Base-by-base conservation (phyloP, 495 filamentous ascomycete genomes). In the Podospora conica region DNA sequence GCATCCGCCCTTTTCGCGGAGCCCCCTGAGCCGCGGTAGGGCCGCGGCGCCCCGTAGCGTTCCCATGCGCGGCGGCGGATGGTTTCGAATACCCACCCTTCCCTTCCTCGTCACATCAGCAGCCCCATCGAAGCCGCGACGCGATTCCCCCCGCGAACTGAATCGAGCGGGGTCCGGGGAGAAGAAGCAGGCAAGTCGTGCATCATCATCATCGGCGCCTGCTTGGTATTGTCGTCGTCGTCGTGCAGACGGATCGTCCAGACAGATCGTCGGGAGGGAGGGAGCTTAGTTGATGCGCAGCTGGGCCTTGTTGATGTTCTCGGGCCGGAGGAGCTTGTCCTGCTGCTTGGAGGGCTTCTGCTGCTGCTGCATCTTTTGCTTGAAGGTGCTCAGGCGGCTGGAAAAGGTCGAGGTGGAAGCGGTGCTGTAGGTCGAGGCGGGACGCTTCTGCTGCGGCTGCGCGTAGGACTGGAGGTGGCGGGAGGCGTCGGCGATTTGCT, bases 301-400 rank as follows among this genome's bases (percentile, higher is more conserved):
- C 64, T 74, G 72, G 31, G 55, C 58, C 21, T 59, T 59, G 58
- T 59, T 29, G 55, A 56, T 56, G 55, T 25, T 18, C 15, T 9
- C 40, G 25, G 61, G 40, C 27, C 23, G 54, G 24, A 54, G 27
- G 63, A 27, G 54, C 23, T 65, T 56, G 55, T 55, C 12, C 25
- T 66, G 28, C 64, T 65, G 48, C 22, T 66, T 27, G 20, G 40
- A 31, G 21, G 40, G 33, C 55, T n/a, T n/a, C n/a, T n/a, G n/a
- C n/a, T n/a, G n/a, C n/a, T n/a, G n/a, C n/a, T 57, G 63, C 57
- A 68, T 3, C 33, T 69, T 70, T 23, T 63, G 57, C 64, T 71
- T 75, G 55, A 70, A 67, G 10, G 69, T 65, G 54, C 58, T n/a
- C 9, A 67, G n/a, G 23, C 64, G 67, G 65, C 66, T 70, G 24